Evolutionary conservation across 257 asterid species (phyloP).

Genomic region (Fraxinus quadrangulata): DNA sequence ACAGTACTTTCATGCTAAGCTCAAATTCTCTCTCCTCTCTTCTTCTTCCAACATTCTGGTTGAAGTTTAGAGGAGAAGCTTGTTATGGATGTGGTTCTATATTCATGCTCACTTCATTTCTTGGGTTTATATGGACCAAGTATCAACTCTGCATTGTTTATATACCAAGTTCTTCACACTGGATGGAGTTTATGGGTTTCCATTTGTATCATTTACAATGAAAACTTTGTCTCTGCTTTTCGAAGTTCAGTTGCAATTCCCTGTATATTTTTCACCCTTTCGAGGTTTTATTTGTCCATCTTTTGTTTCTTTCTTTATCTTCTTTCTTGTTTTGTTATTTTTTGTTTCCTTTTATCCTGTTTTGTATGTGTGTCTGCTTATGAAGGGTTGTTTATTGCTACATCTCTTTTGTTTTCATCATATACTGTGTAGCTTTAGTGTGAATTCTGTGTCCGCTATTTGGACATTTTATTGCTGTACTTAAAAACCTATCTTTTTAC

Average conservation of each 20-base stretch:
- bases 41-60: neutral
- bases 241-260: conserved; percentile 11
- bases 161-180: conserved; percentile 3
- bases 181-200: neutral
- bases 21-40: neutral
- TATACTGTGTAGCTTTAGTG: neutral
- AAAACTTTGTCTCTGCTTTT: neutral
- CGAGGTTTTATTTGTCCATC: neutral
- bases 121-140: neutral
- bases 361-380: neutral
- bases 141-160: conserved; percentile 1
- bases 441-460: neutral
- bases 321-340: conserved; percentile 12
- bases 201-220: conserved; percentile 3
- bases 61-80: neutral
- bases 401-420: neutral
- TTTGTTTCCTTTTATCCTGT: neutral
- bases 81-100: neutral
- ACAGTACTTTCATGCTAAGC: neutral
- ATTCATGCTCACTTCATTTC: neutral
- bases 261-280: neutral
- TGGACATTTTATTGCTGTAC: neutral
- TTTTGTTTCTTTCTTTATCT: neutral
- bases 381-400: neutral
- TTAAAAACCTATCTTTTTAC: neutral